Conservation (phyloP, 129 eudicot species). For the Mikania micrantha region DNA sequence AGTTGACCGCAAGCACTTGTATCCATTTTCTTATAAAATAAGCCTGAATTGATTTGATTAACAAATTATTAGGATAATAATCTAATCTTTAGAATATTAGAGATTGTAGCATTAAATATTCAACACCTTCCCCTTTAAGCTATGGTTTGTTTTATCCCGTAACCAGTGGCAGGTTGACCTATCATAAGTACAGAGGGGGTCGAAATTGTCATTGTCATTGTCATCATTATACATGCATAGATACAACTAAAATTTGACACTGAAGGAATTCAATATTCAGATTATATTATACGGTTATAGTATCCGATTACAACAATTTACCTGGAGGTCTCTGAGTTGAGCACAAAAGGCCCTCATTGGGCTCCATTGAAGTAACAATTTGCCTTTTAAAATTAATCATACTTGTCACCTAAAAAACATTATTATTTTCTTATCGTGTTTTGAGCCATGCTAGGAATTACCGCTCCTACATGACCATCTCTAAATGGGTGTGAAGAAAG, state of each 20-base stretch:
- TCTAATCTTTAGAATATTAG: neutral
- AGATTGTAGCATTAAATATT: neutral
- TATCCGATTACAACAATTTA: slow-evolving; percentile 17
- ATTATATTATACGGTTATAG: neutral
- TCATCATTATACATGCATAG: neutral
- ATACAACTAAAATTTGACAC: neutral
- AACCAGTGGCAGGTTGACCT: neutral
- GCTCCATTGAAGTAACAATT: slow-evolving; percentile 91
- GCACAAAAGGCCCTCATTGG: slow-evolving; percentile 83
- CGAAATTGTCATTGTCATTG: neutral
- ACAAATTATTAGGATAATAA: neutral
- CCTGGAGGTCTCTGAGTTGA: slow-evolving; percentile 76
- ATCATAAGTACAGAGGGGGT: neutral
- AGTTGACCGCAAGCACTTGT: neutral
- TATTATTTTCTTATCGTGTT: no score
- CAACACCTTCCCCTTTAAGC: neutral
- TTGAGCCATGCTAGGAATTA: no score
- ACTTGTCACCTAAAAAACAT: no score
- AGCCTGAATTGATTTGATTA: neutral
- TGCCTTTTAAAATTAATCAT: no score
- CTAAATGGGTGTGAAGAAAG: no score
- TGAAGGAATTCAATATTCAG: neutral
- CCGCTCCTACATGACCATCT: no score
- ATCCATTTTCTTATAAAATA: neutral
- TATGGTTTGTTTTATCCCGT: neutral